phyloP scores from a whole-genome alignment of 78 protist genomes.

The Dictyostelium citrinum region DNA sequence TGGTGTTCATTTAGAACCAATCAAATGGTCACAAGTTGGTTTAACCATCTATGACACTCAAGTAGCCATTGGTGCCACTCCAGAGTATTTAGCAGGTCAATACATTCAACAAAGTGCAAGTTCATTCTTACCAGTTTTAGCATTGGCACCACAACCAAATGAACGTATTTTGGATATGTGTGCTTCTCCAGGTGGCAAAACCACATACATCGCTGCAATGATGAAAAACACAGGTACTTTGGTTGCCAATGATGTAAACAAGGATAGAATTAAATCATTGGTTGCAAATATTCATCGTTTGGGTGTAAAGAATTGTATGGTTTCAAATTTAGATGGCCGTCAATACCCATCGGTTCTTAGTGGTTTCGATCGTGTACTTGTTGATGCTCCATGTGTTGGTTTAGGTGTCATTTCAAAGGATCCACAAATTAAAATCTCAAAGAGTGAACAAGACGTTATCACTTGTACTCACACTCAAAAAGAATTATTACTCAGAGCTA shows the following conservation, averaged over 20 bases:
- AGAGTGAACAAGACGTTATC: constrained; percentile 90
- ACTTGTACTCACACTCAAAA: constrained; percentile 92
- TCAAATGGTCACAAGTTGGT: constrained; percentile 95
- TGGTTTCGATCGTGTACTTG: constrained; percentile 96
- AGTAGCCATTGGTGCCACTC: constrained; percentile 93
- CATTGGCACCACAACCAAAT: constrained; percentile 93
- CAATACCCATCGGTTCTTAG: constrained; percentile 81
- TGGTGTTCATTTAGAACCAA: constrained; percentile 95
- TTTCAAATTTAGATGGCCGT: constrained; percentile 97
- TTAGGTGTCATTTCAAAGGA: constrained; percentile 98
- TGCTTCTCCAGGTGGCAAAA: constrained; percentile 99
- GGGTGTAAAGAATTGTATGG: constrained; percentile 87
- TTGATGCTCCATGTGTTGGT: constrained; percentile 99
- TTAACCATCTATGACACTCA: constrained; percentile 94
- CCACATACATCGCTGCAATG: constrained; percentile 94
- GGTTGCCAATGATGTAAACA: constrained; percentile 96
- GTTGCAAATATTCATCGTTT: constrained; percentile 90
- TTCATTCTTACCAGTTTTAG: constrained; percentile 97
- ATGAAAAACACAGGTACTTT: constrained; percentile 98
- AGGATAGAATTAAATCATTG: constrained; percentile 90
- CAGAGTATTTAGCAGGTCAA: constrained; percentile 98
- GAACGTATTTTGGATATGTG: constrained; percentile 97
- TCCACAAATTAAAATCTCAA: constrained; percentile 40
- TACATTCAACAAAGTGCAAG: constrained; percentile 98
- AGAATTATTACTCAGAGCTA: constrained; percentile 97